Evolutionary conservation across 148 eudicot genomes (phyloP).

Genomic region (Amaranthus hypochondriacus): DNA sequence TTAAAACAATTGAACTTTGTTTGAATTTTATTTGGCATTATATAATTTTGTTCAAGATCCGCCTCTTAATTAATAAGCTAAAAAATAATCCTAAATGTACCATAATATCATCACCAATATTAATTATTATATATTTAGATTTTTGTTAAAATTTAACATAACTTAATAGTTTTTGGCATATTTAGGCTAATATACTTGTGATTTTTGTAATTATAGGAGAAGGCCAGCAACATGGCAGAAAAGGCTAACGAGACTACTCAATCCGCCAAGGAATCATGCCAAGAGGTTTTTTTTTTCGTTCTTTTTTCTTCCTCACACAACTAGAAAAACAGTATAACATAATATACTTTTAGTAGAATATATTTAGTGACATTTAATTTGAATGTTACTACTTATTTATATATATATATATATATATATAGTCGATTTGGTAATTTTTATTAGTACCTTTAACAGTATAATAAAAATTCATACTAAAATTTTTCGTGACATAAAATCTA

Average conservation of each 20-base stretch:
- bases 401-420: background rate
- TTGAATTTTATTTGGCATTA: too few species aligned
- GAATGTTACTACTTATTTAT: background rate
- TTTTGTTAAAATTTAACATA: too few species aligned
- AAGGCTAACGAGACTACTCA: slow-evolving; percentile 55
- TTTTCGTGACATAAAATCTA: too few species aligned
- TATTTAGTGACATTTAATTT: background rate
- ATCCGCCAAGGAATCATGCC: slow-evolving; percentile 46
- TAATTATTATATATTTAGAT: too few species aligned
- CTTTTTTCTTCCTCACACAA: background rate
- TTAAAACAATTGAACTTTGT: too few species aligned
- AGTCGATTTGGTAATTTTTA: background rate
- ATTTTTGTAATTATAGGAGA: slow-evolving; percentile 33
- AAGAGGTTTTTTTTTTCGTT: slow-evolving; percentile 28
- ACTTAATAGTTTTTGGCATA: too few species aligned
- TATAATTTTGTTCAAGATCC: too few species aligned
- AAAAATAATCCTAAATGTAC: too few species aligned
- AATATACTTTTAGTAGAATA: background rate
- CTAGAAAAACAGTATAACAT: background rate
- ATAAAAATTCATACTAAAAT: background rate
- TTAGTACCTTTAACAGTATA: background rate
- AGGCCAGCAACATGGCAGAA: slow-evolving; percentile 54
- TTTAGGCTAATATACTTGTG: background rate
- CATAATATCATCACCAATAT: too few species aligned
- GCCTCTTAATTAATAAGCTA: too few species aligned